Base-by-base conservation (phyloP, 768 basidiomycete species). In the Flagelloscypha sp. region DNA sequence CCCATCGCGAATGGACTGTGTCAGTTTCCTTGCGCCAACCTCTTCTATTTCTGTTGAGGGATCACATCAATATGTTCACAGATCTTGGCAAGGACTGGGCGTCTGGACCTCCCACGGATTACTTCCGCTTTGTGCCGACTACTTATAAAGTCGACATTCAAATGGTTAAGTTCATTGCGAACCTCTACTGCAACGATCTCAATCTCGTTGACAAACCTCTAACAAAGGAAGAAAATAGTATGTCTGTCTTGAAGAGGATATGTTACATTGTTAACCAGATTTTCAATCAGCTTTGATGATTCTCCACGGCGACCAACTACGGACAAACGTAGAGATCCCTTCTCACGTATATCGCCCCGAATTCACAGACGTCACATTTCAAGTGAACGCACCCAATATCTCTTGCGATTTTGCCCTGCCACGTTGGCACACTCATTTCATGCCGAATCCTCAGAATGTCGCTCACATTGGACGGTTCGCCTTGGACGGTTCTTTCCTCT, bases 71-170 rank as follows among this genome's bases (percentile, higher is more conserved):
- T 48, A 86, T 97, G 72, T 74, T 98, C 49, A 79, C 79, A 3
- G 94, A 98, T 55, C 69, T 98, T n/a, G 79, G 79, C 22, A 84
- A 79, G 45, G 94, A 98, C 51, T 98, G 93, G 90, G 70, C 67
- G 16, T 75, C 83, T 8, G 90, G 89, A 3, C 83, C 86, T 17
- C 78, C 81, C 1, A 76, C 71, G 22, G 82, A 89, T 51, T 85
- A 80, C 53, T 65, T 80, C 42, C 79, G 78, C 30, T 98, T 92
- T 55, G 67, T 90, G 15, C 93, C 94, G 0, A 88, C 74, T 55
- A 51, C 77, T 6, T 98, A 98, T 57, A 55, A 56, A 11, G 57
- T 93, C 44, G 66, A 81, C 32, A 44, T 95, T 31, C 68, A 77
- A 37, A 56, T 97, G 40, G 68, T 79, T 51, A 77, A 88, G 48